Conservation (phyloP, 2,329 filamentous ascomycete species). For the Exserohilum turcica region DNA sequence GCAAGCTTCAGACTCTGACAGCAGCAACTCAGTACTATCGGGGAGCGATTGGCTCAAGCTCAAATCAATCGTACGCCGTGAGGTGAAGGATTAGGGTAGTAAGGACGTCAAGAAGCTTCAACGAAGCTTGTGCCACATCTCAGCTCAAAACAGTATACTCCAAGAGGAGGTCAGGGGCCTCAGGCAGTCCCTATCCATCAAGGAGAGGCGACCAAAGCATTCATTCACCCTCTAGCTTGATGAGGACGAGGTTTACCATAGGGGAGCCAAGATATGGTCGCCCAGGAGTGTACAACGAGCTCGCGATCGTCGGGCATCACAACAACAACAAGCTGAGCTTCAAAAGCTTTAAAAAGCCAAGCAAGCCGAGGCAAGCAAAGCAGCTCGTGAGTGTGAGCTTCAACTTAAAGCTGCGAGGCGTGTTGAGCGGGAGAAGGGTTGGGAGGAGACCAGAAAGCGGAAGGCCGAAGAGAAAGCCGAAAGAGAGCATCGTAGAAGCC, state of each 20-base stretch:
- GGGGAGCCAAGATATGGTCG: neutral
- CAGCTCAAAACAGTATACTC: too few species aligned
- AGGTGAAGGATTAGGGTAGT: neutral
- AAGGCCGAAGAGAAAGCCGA: too few species aligned
- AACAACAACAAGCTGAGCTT: too few species aligned
- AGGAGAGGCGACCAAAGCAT: too few species aligned
- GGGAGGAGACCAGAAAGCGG: too few species aligned
- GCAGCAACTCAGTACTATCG: neutral
- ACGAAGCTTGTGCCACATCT: too few species aligned
- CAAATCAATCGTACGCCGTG: neutral
- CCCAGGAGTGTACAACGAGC: neutral
- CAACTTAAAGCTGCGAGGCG: neutral
- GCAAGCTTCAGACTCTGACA: constrained; percentile 2
- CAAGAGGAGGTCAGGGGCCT: too few species aligned
- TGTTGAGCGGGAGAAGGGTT: constrained; percentile 4
- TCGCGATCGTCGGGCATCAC: neutral
- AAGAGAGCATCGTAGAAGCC: too few species aligned
- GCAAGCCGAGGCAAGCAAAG: neutral
- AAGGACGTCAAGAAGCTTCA: neutral
- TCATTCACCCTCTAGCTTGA: too few species aligned
- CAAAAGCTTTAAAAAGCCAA: too few species aligned
- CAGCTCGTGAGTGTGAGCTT: neutral
- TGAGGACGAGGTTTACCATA: too few species aligned
- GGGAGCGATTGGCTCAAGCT: neutral
- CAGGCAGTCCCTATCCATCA: too few species aligned